Conservation (phyloP, 345 rosid genomes). For the Triadica sebifera region DNA sequence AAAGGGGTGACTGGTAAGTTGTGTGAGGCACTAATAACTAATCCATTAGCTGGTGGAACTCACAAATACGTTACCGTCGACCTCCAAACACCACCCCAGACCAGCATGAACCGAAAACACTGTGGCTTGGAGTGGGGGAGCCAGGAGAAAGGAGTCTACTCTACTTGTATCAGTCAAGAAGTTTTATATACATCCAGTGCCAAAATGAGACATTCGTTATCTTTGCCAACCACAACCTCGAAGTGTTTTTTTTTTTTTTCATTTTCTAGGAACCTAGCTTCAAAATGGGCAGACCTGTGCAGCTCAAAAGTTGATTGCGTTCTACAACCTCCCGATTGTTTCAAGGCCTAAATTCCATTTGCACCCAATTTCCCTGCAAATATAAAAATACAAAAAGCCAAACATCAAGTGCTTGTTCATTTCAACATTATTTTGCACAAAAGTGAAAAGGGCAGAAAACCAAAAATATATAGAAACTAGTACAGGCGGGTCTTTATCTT, state of each 20-base stretch:
- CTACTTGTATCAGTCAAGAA: not conserved
- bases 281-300: not conserved
- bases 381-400: not conserved
- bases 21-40: not conserved
- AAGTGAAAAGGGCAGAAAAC: no score
- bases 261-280: not conserved
- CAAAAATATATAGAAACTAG: no score
- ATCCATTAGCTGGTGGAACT: not conserved
- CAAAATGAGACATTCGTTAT: not conserved
- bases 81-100: no score
- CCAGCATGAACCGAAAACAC: not conserved
- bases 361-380: conserved; percentile 6
- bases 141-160: not conserved
- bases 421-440: no score
- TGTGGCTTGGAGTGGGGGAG: not conserved
- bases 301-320: no score
- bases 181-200: not conserved
- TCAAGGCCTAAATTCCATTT: not conserved
- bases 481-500: no score
- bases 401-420: no score
- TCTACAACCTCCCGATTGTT: not conserved
- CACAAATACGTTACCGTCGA: no score
- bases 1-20: no score
- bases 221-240: not conserved
- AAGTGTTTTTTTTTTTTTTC: not conserved